These are phyloP conservation scores for Dacryopinax spathularia DNA, from an alignment of 768 basidiomycete genomes.

Conservation along the genomic window DNA sequence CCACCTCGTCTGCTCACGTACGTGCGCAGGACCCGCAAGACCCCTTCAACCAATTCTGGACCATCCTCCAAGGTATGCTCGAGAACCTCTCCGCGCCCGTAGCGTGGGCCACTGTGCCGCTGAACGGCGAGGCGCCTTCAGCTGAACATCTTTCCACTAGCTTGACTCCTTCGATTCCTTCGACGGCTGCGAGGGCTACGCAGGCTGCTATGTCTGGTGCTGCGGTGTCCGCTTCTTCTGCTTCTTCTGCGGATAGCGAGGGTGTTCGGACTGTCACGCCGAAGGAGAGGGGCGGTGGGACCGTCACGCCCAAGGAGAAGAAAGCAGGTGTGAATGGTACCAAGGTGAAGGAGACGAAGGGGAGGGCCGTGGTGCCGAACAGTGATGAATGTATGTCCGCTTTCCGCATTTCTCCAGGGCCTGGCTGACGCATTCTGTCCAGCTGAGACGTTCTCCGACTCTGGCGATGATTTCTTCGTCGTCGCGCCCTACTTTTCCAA, in stretches of 20 bases:
- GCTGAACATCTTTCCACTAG: not conserved
- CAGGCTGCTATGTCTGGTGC: not conserved
- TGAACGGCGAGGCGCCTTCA: constrained; percentile 19
- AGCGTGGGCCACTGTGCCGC: constrained; percentile 69
- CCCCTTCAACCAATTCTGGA: constrained; percentile 82
- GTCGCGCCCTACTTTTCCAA: not conserved
- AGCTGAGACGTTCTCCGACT: not conserved
- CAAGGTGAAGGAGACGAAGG: too few relatives aligned
- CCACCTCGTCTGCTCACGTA: too few relatives aligned
- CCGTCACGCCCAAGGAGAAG: constrained; percentile 36
- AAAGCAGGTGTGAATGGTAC: too few relatives aligned
- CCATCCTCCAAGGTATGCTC: constrained; percentile 71
- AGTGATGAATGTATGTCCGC: not conserved
- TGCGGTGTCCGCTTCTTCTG: too few relatives aligned
- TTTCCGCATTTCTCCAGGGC: not conserved
- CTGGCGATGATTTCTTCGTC: not conserved
- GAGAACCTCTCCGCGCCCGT: constrained; percentile 72
- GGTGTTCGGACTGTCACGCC: not conserved
- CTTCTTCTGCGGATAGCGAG: too few relatives aligned
- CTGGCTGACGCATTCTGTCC: not conserved
- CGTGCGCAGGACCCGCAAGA: constrained; percentile 48
- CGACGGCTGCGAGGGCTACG: not conserved
- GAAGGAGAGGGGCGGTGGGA: constrained; percentile 14
- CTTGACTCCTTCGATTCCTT: not conserved
- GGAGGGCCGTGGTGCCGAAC: too few relatives aligned